Percentiles rank a stretch among this genome's conserved stretches.
Conservation (phyloP, 2,329 filamentous ascomycete genomes). For the Paracoccidioides lutzii region DNA sequence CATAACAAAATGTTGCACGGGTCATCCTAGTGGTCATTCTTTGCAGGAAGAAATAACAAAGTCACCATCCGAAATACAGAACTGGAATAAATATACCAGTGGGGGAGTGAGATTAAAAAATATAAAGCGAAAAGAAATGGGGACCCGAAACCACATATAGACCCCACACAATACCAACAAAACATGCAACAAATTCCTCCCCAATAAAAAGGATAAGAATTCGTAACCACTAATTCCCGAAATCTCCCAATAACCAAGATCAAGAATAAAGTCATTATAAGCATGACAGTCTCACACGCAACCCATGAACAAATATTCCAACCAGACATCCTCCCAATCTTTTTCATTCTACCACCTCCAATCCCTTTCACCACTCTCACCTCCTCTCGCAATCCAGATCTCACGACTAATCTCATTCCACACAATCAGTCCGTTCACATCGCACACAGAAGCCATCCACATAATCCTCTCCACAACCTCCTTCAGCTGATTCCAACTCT, state of each 20-base stretch:
- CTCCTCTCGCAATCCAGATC: not conserved
- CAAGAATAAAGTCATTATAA: too few species aligned
- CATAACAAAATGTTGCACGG: too few species aligned
- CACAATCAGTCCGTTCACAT: constrained; percentile 17
- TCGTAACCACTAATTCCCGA: too few species aligned
- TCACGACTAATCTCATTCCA: constrained; percentile 16
- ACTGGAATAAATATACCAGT: not conserved
- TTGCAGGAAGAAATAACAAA: too few species aligned
- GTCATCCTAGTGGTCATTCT: too few species aligned
- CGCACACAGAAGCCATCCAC: constrained; percentile 26
- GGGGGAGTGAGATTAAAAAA: not conserved
- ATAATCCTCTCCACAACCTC: constrained; percentile 17
- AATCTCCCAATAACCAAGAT: too few species aligned
- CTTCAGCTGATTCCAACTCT: constrained; percentile 18
- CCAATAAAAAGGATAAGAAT: too few species aligned
- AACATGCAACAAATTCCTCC: too few species aligned
- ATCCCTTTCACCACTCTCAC: not conserved
- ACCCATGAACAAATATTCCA: too few species aligned
- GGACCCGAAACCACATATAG: not conserved
- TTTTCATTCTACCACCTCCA: not conserved
- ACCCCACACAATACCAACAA: too few species aligned
- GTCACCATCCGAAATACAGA: not conserved
- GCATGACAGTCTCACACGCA: too few species aligned
- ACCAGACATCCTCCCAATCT: not conserved
- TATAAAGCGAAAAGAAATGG: not conserved